Evolutionary conservation across 768 basidiomycete genomes (phyloP).

Genomic region (Paxillus ammoniavirescens): DNA sequence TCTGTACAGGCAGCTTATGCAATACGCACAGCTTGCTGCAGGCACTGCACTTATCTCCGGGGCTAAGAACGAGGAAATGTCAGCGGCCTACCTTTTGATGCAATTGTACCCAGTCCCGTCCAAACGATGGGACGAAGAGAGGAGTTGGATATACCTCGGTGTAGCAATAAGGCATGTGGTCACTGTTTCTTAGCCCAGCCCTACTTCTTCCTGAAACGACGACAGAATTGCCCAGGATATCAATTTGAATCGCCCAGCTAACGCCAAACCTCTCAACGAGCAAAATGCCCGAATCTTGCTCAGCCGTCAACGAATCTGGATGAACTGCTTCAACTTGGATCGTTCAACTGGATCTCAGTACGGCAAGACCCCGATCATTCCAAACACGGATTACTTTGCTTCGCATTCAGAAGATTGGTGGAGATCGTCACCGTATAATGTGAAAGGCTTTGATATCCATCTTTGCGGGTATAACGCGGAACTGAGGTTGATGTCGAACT

Average conservation of each 20-base stretch:
- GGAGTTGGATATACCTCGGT: constrained; percentile 87
- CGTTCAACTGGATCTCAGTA: constrained; percentile 86
- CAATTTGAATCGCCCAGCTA: constrained; percentile 78
- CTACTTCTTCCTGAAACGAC: constrained; percentile 5
- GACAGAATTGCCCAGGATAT: constrained; percentile 83
- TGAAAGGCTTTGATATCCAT: constrained; percentile 78
- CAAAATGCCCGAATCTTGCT: constrained; percentile 82
- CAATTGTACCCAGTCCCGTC: constrained; percentile 76
- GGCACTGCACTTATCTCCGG: constrained; percentile 76
- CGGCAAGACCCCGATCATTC: constrained; percentile 82
- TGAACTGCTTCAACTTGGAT: constrained; percentile 89
- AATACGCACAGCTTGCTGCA: constrained; percentile 73
- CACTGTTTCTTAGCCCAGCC: not conserved
- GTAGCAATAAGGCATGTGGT: constrained; percentile 72
- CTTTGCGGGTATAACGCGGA: constrained; percentile 76
- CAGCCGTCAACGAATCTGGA: constrained; percentile 87
- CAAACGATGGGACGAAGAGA: constrained; percentile 84
- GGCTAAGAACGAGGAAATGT: constrained; percentile 80
- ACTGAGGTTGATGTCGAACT: constrained; percentile 60
- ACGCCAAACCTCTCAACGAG: constrained; percentile 74
- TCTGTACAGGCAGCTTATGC: constrained; percentile 70
- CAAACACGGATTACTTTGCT: constrained; percentile 73
- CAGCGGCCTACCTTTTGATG: constrained; percentile 78
- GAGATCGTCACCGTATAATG: constrained; percentile 62
- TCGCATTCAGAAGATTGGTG: constrained; percentile 71